A percentile compares a stretch with the other conserved stretches of the same genome.
These are phyloP conservation scores for Raphidocelis subcapitata DNA, from an alignment of 139 green algal species.

Conservation along the genomic window DNA sequence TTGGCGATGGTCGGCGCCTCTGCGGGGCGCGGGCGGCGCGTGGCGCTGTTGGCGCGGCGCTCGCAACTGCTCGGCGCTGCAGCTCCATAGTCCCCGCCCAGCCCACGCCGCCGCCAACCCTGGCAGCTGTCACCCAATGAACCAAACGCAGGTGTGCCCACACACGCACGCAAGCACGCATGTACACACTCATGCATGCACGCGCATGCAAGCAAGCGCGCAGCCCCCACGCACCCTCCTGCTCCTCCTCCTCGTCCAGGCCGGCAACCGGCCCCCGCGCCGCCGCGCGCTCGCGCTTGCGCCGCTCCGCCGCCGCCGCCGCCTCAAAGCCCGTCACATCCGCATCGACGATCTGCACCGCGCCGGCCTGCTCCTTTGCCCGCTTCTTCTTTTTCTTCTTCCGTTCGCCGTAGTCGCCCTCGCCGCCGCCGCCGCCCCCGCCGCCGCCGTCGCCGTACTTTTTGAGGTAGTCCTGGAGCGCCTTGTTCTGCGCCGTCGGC, in stretches of 20 bases:
- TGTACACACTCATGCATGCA: neutral
- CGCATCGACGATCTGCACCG: constrained; percentile 63
- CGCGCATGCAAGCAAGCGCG: neutral
- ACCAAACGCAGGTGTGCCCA: too few species aligned
- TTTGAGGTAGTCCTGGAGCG: constrained; percentile 45
- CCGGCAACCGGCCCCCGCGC: neutral
- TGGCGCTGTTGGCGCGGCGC: too few species aligned
- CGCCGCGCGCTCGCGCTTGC: neutral
- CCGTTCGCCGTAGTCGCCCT: constrained; percentile 24
- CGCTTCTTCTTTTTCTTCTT: constrained; percentile 62
- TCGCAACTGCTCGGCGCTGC: too few species aligned
- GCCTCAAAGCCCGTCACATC: constrained; percentile 52
- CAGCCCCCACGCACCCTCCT: constrained; percentile 24
- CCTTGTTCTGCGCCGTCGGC: constrained; percentile 14
- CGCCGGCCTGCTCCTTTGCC: constrained; percentile 3
- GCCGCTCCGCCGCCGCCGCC: neutral
- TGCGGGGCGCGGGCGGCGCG: constrained; percentile 25
- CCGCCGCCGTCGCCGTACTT: constrained; percentile 32
- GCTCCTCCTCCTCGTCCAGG: constrained; percentile 43
- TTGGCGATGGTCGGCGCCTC: constrained; percentile 70
- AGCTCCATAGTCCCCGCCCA: too few species aligned
- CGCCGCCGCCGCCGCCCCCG: neutral
- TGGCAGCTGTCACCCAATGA: too few species aligned
- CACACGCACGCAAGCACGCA: too few species aligned
- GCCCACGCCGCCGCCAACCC: too few species aligned